Conservation (phyloP, 176 grass and related monocot genomes). For the Alopecurus myosuroides region DNA sequence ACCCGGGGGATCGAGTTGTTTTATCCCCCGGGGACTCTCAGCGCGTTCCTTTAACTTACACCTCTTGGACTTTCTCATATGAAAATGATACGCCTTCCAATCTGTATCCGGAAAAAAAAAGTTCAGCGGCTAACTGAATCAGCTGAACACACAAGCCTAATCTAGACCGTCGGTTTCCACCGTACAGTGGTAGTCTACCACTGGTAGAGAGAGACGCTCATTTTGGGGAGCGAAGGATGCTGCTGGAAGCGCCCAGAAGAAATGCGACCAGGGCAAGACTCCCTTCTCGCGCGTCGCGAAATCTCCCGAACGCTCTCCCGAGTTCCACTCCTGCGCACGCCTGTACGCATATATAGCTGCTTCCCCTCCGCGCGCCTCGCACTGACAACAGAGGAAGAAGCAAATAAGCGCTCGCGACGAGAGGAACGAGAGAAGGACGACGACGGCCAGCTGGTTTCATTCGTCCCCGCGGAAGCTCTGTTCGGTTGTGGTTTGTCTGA, state of each 20-base stretch:
- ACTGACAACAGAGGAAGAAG: neutral
- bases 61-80: too few species aligned
- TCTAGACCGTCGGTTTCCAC: too few species aligned
- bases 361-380: neutral
- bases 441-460: constrained; percentile 12
- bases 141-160: too few species aligned
- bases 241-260: constrained; percentile 24
- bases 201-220: too few species aligned
- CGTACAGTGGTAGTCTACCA: too few species aligned
- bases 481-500: constrained; percentile 23
- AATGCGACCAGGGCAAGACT: too few species aligned
- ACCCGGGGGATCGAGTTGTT: too few species aligned
- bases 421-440: neutral
- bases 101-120: too few species aligned
- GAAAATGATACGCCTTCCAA: too few species aligned
- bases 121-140: too few species aligned
- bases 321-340: neutral
- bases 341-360: neutral
- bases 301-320: constrained; percentile 15
- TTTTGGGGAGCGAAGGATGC: neutral
- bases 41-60: too few species aligned
- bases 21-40: too few species aligned
- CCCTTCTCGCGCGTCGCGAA: constrained; percentile 3
- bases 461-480: constrained; percentile 19
- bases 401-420: neutral